Percentiles rank a stretch among this genome's conserved stretches.
phyloP scores from a whole-genome alignment of 176 grass and related monocot genomes.

The Ampelocalamus luodianensis region DNA sequence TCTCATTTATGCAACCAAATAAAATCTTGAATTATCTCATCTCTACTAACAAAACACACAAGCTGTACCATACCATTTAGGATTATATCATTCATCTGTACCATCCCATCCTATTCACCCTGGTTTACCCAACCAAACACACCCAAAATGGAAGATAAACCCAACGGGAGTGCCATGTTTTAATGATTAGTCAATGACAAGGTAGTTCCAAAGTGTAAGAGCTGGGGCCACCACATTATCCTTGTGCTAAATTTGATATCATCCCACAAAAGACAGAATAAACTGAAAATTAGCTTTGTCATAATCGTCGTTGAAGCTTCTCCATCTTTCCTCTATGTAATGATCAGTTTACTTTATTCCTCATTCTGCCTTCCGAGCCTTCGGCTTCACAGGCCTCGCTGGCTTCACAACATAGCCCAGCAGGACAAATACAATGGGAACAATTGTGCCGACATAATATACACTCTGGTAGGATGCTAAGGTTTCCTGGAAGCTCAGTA shows the following conservation, averaged over 20 bases:
- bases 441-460: constrained; percentile 81
- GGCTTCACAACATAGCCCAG: constrained; percentile 88
- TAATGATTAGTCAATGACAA: constrained; percentile 30
- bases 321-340: constrained; percentile 32
- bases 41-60: no score
- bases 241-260: constrained; percentile 25
- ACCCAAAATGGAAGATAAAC: neutral
- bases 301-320: constrained; percentile 29
- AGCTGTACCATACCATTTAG: no score
- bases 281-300: constrained; percentile 39
- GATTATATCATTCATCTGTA: no score
- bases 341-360: neutral
- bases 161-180: constrained; percentile 31
- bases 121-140: no score
- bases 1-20: no score
- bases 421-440: constrained; percentile 69
- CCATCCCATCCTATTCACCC: no score
- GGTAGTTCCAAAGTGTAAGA: neutral
- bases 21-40: no score
- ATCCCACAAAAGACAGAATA: constrained; percentile 36
- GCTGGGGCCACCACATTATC: constrained; percentile 21
- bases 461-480: constrained; percentile 85
- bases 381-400: constrained; percentile 63
- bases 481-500: constrained; percentile 93
- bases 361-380: constrained; percentile 78